A percentile compares a stretch with the other conserved stretches of the same genome.
Conservation (phyloP, 2,329 filamentous ascomycete species). For the Ascochyta rabiei region DNA sequence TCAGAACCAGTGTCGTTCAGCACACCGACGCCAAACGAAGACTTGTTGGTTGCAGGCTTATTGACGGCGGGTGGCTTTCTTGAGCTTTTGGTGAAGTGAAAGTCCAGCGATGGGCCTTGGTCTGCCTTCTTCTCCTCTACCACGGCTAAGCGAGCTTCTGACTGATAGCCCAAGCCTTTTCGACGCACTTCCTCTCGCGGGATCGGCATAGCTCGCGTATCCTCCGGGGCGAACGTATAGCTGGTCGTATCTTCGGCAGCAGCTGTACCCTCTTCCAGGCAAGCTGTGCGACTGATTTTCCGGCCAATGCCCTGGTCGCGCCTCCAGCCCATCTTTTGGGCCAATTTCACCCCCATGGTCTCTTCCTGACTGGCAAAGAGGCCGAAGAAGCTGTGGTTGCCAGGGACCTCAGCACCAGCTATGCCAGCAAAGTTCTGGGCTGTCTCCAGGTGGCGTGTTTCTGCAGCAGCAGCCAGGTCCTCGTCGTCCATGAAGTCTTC, state of each 20-base stretch:
- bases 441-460: constrained; percentile 76
- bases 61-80: constrained; percentile 28
- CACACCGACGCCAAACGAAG: constrained; percentile 84
- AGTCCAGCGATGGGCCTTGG: constrained; percentile 16
- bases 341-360: constrained; percentile 82
- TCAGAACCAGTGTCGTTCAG: constrained; percentile 94
- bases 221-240: constrained; percentile 85
- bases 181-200: constrained; percentile 67
- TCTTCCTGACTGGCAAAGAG: constrained; percentile 76
- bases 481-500: constrained; percentile 99
- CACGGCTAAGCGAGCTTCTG: constrained; percentile 60
- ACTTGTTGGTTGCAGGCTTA: constrained; percentile 61
- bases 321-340: constrained; percentile 95
- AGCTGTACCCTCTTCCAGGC: constrained; percentile 62
- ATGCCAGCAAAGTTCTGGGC: constrained; percentile 75
- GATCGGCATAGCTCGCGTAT: constrained; percentile 72
- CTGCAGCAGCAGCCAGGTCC: constrained; percentile 84
- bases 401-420: constrained; percentile 65
- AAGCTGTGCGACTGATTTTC: constrained; percentile 76
- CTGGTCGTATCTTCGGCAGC: constrained; percentile 47
- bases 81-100: constrained; percentile 33
- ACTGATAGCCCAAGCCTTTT: constrained; percentile 72
- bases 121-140: constrained; percentile 34
- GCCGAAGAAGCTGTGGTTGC: constrained; percentile 67
- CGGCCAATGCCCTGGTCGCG: constrained; percentile 92